Conservation (phyloP, 2,329 filamentous ascomycete species). For the Drechslerella dactyloides region DNA sequence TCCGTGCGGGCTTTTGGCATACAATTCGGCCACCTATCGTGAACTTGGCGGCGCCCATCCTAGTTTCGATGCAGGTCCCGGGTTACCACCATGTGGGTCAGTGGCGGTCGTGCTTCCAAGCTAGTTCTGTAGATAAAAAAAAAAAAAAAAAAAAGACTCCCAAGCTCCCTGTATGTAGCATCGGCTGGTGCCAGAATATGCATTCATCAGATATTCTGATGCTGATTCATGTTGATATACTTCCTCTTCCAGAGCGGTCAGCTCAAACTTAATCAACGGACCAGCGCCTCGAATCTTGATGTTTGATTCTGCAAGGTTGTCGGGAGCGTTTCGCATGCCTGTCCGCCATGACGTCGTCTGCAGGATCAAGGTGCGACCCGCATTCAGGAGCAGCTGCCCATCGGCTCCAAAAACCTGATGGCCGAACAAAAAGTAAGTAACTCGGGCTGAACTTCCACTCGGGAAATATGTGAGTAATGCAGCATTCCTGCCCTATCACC, state of each 20-base stretch:
- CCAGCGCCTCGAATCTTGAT: slow-evolving; percentile 12
- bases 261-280: neutral
- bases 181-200: no score
- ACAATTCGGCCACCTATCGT: slow-evolving; percentile 15
- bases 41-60: slow-evolving; percentile 24
- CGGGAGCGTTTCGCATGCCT: slow-evolving; percentile 15
- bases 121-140: neutral
- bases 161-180: no score
- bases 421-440: no score
- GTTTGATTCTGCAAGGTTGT: slow-evolving; percentile 30
- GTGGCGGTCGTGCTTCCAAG: neutral
- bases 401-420: neutral
- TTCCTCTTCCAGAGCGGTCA: neutral
- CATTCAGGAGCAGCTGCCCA: neutral
- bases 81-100: neutral
- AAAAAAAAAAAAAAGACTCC: neutral
- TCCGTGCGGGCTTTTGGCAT: slow-evolving; percentile 45
- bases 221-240: slow-evolving; percentile 1
- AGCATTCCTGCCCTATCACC: no score
- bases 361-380: slow-evolving; percentile 23
- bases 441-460: no score
- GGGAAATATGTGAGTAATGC: no score
- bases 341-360: slow-evolving; percentile 47
- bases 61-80: slow-evolving; percentile 34
- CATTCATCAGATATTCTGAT: neutral